phyloP scores from a whole-genome alignment of 176 grass and related monocot genomes.

The Musa acuminata region DNA sequence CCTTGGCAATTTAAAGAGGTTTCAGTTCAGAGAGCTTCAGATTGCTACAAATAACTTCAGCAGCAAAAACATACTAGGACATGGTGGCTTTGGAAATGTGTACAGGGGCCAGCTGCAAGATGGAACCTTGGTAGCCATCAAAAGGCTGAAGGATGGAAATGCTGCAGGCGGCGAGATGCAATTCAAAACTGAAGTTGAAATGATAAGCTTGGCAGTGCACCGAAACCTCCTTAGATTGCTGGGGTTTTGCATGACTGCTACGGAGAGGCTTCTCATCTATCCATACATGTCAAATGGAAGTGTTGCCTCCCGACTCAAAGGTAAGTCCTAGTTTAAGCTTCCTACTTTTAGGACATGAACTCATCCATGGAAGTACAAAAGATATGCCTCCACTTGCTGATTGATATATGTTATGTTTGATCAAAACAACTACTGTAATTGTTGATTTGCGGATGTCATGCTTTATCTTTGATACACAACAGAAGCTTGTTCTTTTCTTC shows the following conservation, averaged over 20 bases:
- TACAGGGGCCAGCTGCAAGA: conserved; percentile 68
- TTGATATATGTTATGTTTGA: not conserved
- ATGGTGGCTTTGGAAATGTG: conserved; percentile 78
- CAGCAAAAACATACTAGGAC: conserved; percentile 77
- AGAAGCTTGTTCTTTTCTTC: conserved; percentile 5
- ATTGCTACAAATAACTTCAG: conserved; percentile 66
- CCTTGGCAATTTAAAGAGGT: conserved; percentile 69
- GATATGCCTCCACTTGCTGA: too few species aligned
- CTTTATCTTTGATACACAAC: conserved; percentile 11
- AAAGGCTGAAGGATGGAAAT: conserved; percentile 75
- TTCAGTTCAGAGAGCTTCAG: conserved; percentile 73
- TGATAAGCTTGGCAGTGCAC: conserved; percentile 90
- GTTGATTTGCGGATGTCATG: conserved; percentile 18
- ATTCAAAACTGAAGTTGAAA: conserved; percentile 80
- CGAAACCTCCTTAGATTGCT: conserved; percentile 62
- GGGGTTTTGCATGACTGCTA: conserved; percentile 76
- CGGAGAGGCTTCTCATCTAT: conserved; percentile 79
- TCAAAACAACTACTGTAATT: not conserved
- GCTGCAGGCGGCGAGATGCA: conserved; percentile 61
- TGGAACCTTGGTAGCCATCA: conserved; percentile 65
- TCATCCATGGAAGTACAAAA: too few species aligned
- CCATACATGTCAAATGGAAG: conserved; percentile 95
- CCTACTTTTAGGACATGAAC: too few species aligned
- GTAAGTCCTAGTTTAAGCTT: conserved; percentile 19
- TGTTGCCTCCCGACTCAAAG: conserved; percentile 72